Base-by-base conservation (phyloP, 2,329 filamentous ascomycete species). In the Colletotrichum chrysophilum region DNA sequence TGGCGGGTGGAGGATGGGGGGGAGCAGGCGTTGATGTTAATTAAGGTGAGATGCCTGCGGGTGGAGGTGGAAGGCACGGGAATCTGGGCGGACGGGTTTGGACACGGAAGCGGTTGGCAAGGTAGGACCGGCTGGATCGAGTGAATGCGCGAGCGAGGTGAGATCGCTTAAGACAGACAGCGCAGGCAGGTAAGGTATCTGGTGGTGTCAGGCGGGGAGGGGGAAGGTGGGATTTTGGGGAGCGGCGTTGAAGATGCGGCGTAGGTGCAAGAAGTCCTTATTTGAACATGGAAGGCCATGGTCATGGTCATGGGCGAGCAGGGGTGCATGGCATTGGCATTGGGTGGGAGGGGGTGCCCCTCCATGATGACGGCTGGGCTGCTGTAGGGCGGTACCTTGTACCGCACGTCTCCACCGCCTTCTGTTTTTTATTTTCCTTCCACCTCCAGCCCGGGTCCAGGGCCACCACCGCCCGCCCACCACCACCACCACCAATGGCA, bases 221-320 rank as follows among this genome's bases (percentile, higher is more conserved):
- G 55, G 65, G 70, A 28, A 52, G 38, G 74, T 74, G 70, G 69
- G 73, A 75, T 52, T 52, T 52, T 52, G 65, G 21, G 72, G 43
- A 28, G 65, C 68, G 73, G 74, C 74, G 74, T 76, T 69, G 70
- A 76, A 76, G 74, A 76, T 69, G 74, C 74, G 74, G 74, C 74
- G 73, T 21, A 68, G 64, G 43, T 24, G 34, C 58, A 74, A 52
- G 43, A 52, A 69, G 74, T 74, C 70, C 70, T 76, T 76, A 76
- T 76, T 76, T 76, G 74, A 76, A 76, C 70, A 76, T 64, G 64
- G 72, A 12, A 36, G 67, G 70, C 71, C 70, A 64, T 56, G 52
- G 55, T 60, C n/a, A 32, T 28, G 58, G 30, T 60, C 26, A 32
- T 28, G 56, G 24, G 56, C 26, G 56, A n/a, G 16, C 26, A n/a